These are phyloP conservation scores for Zoysia pacifica DNA, from an alignment of 176 grass and related monocot species.

Conservation along the genomic window DNA sequence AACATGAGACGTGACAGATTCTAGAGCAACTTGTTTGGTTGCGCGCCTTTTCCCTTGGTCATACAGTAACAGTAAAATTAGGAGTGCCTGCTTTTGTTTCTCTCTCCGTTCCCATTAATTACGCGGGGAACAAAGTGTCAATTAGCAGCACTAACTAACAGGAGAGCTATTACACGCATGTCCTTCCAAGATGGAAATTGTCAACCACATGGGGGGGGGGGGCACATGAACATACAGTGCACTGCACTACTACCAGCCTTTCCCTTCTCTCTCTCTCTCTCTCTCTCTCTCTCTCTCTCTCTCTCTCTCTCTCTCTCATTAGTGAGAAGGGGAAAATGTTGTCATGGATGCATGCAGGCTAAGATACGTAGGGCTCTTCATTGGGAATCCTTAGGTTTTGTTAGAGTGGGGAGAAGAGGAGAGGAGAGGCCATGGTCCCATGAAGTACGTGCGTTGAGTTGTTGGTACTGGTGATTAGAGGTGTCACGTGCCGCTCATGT, in stretches of 20 bases:
- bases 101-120: conserved; percentile 15
- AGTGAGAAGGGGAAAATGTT: conserved; percentile 24
- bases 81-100: conserved; percentile 32
- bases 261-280: conserved; percentile 40
- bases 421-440: conserved; percentile 45
- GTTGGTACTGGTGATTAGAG: conserved; percentile 31
- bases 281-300: conserved; percentile 21
- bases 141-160: not conserved
- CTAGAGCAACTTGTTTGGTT: conserved; percentile 26
- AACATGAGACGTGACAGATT: conserved; percentile 57
- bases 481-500: conserved; percentile 42
- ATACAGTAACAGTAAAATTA: not conserved
- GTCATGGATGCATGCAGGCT: conserved; percentile 46
- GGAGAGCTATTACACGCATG: not conserved
- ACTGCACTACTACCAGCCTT: conserved; percentile 11
- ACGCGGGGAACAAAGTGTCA: conserved; percentile 1
- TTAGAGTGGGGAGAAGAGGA: conserved; percentile 56
- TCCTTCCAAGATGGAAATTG: conserved; percentile 47
- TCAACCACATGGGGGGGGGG: conserved; percentile 32
- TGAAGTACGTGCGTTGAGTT: conserved; percentile 52
- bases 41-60: conserved; percentile 24
- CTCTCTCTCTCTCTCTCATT: conserved; percentile 17
- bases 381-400: conserved; percentile 57
- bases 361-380: conserved; percentile 61
- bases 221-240: conserved; percentile 51